Evolutionary conservation across 768 basidiomycete genomes (phyloP).

Genomic region (Tylopilus balloui): DNA sequence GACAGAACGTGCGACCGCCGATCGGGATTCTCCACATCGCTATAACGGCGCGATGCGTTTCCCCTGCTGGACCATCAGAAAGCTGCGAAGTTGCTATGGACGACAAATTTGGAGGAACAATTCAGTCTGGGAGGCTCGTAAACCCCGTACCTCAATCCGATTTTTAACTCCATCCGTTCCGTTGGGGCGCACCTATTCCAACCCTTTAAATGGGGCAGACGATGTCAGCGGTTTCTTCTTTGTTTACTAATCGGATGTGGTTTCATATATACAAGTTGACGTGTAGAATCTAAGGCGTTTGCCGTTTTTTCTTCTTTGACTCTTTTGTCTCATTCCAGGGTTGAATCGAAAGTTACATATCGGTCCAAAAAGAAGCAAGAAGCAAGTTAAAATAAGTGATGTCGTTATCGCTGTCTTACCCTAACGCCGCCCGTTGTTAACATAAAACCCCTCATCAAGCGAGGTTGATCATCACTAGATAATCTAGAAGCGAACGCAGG

Average conservation of each 20-base stretch:
- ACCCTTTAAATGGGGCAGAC: conserved; percentile 88
- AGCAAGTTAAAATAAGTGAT: conserved; percentile 68
- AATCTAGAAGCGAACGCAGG: conserved; percentile 39
- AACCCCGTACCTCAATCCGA: conserved; percentile 87
- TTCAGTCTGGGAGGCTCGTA: conserved; percentile 1
- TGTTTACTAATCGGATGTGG: conserved; percentile 88
- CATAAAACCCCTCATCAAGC: conserved; percentile 97
- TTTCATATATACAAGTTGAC: conserved; percentile 52
- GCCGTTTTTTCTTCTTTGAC: neutral
- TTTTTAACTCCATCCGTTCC: conserved; percentile 60
- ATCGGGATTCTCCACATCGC: conserved; percentile 2
- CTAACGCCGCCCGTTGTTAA: conserved; percentile 78
- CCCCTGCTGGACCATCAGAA: conserved; percentile 14
- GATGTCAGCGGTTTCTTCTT: conserved; percentile 91
- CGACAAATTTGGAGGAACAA: conserved; percentile 6
- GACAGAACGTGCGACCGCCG: neutral
- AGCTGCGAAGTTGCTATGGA: conserved; percentile 12
- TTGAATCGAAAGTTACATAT: neutral
- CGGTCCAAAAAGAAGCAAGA: conserved; percentile 6
- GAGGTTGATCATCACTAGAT: conserved; percentile 97
- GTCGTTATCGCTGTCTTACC: conserved; percentile 95
- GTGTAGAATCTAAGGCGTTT: conserved; percentile 5
- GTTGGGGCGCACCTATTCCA: conserved; percentile 97
- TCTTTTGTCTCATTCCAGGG: neutral
- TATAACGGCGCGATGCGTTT: conserved; percentile 7